Evolutionary conservation across 2,329 filamentous ascomycete genomes (phyloP).

Genomic region (Lomentospora prolificans): DNA sequence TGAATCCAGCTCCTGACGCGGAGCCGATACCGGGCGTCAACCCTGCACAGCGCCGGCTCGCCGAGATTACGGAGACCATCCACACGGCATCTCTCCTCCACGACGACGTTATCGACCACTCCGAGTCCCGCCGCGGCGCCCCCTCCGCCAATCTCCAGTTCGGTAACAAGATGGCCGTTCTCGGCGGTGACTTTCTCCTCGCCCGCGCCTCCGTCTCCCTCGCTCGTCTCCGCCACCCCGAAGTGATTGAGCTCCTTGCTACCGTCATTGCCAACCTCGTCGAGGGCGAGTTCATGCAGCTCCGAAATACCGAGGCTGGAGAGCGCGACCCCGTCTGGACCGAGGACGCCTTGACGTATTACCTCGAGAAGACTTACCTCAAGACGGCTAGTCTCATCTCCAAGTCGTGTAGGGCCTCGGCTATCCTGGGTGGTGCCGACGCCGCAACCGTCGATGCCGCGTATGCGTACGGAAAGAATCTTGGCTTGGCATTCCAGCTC

Average conservation of each 20-base stretch:
- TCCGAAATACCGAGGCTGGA: conserved; percentile 89
- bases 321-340: conserved; percentile 78
- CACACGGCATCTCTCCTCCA: conserved; percentile 94
- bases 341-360: conserved; percentile 83
- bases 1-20: conserved; percentile 30
- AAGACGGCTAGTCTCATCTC: conserved; percentile 94
- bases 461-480: conserved; percentile 84
- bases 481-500: conserved; percentile 91
- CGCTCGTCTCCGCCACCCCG: conserved; percentile 79
- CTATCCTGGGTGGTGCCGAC: conserved; percentile 70
- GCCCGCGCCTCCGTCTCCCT: conserved; percentile 89
- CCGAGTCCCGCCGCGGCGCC: conserved; percentile 69
- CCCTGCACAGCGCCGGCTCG: conserved; percentile 83
- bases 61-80: conserved; percentile 95
- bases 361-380: conserved; percentile 95
- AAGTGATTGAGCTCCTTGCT: conserved; percentile 87
- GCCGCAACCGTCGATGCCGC: conserved; percentile 77
- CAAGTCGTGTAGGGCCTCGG: conserved; percentile 87
- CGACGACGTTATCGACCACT: conserved; percentile 96
- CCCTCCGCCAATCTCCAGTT: conserved; percentile 91
- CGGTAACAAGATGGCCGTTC: conserved; percentile 97
- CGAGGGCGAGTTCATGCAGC: conserved; percentile 98
- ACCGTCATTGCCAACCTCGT: conserved; percentile 97
- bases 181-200: conserved; percentile 93
- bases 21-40: conserved; percentile 58